A percentile compares a stretch with the other conserved stretches of the same genome.
Evolutionary conservation across 345 rosid species (phyloP).

Genomic region (Schrenkiella parvula): DNA sequence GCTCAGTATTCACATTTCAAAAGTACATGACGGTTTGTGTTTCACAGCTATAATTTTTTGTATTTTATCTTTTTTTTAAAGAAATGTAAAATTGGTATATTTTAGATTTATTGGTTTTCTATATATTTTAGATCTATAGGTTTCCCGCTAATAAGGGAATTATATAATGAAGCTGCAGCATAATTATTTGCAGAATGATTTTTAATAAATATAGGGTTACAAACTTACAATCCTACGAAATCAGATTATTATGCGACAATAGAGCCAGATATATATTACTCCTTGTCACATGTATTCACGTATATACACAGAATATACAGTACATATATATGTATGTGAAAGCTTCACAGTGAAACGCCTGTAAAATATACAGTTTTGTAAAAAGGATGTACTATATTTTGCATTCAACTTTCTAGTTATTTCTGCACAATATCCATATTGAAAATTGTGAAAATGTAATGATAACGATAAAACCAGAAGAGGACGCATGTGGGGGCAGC

Average conservation of each 20-base stretch:
- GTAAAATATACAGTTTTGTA: neutral
- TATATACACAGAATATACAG: neutral
- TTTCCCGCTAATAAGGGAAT: neutral
- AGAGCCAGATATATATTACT: neutral
- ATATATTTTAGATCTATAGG: no score
- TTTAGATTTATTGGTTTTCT: no score
- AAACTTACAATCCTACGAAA: neutral
- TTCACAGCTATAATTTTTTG: neutral
- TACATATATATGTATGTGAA: neutral
- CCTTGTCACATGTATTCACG: neutral
- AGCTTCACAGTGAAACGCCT: no score
- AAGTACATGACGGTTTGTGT: neutral
- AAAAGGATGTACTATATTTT: neutral
- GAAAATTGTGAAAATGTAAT: slow-evolving; percentile 22
- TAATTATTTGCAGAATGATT: neutral
- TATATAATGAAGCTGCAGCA: neutral
- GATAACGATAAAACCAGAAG: slow-evolving; percentile 9
- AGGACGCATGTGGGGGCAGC: slow-evolving; percentile 19
- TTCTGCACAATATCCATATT: slow-evolving; percentile 19
- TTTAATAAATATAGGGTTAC: neutral
- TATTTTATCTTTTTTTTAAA: no score
- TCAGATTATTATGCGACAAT: neutral
- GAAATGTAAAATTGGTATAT: no score
- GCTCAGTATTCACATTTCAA: neutral
- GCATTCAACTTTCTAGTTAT: neutral